Evolutionary conservation across 495 filamentous ascomycete species (phyloP).

Genomic region (Neurospora sublineolata): DNA sequence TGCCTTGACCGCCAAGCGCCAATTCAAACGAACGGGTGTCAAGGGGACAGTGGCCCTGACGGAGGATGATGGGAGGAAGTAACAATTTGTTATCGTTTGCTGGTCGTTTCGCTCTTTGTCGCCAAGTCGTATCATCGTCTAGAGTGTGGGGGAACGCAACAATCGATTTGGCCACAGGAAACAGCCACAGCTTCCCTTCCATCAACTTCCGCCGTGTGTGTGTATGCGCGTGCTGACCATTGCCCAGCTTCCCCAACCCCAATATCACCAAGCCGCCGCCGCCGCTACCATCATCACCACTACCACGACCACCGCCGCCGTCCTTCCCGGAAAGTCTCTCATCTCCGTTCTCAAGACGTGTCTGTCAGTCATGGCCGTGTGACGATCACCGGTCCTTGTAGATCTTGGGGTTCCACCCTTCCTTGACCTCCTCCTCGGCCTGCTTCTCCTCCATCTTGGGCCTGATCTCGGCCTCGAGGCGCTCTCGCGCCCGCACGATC

Average conservation of each 20-base stretch:
- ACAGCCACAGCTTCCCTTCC: background rate
- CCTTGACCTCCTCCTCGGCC: constrained; percentile 55
- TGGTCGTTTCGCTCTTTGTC: background rate
- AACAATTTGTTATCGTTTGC: background rate
- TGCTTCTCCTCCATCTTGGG: constrained; percentile 39
- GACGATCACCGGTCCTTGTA: constrained; percentile 66
- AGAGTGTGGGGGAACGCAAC: background rate
- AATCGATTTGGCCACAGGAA: background rate
- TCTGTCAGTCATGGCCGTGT: background rate
- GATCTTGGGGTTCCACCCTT: constrained; percentile 89
- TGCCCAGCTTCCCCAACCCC: background rate
- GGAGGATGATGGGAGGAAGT: background rate
- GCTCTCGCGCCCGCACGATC: constrained; percentile 75
- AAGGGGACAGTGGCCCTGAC: background rate
- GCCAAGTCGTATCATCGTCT: background rate
- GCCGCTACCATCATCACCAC: background rate
- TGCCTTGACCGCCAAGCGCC: background rate
- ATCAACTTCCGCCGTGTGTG: background rate
- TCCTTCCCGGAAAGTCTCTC: background rate
- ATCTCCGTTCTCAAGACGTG: background rate
- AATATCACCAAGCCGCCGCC: background rate
- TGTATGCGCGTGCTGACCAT: background rate
- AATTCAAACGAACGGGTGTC: background rate
- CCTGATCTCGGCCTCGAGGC: constrained; percentile 73
- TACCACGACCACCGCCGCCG: background rate